Evolutionary conservation across 495 filamentous ascomycete genomes (phyloP).

Genomic region (Massariosphaeria phaeospora): DNA sequence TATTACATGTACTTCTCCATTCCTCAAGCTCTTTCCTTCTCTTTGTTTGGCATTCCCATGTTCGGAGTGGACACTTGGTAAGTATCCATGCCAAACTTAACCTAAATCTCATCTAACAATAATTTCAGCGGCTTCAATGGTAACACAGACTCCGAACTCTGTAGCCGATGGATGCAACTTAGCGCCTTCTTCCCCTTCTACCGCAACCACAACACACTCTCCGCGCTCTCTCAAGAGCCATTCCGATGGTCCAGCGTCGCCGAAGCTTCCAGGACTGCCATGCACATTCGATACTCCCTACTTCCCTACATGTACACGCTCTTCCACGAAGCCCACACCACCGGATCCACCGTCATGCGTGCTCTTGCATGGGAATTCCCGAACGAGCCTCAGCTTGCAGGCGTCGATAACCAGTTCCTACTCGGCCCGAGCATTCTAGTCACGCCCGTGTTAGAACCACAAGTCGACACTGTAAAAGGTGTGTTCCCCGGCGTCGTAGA

Average conservation of each 20-base stretch:
- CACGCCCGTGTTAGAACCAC: slow-evolving; percentile 64
- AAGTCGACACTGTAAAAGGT: slow-evolving; percentile 61
- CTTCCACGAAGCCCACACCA: slow-evolving; percentile 63
- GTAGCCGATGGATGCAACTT: slow-evolving; percentile 82
- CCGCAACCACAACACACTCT: slow-evolving; percentile 70
- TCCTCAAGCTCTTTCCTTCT: slow-evolving; percentile 73
- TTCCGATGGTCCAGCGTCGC: slow-evolving; percentile 69
- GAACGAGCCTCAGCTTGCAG: slow-evolving; percentile 63
- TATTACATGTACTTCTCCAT: slow-evolving; percentile 70
- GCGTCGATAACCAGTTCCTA: slow-evolving; percentile 69
- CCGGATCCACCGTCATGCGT: slow-evolving; percentile 71
- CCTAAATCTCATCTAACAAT: slow-evolving; percentile 55
- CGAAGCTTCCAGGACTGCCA: slow-evolving; percentile 61
- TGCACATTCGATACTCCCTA: slow-evolving; percentile 67
- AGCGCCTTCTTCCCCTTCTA: slow-evolving; percentile 86
- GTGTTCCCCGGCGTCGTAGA: slow-evolving; percentile 68
- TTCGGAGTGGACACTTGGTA: slow-evolving; percentile 51
- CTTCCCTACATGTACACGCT: slow-evolving; percentile 81
- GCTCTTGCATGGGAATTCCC: slow-evolving; percentile 83
- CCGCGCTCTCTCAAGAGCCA: slow-evolving; percentile 64
- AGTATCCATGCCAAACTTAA: not conserved
- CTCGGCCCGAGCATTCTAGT: slow-evolving; percentile 68
- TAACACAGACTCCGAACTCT: slow-evolving; percentile 70
- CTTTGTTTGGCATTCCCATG: slow-evolving; percentile 82
- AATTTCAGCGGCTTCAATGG: slow-evolving; percentile 59